Evolutionary conservation across 2,329 filamentous ascomycete species (phyloP).

Genomic region (Ophiostoma sp.): DNA sequence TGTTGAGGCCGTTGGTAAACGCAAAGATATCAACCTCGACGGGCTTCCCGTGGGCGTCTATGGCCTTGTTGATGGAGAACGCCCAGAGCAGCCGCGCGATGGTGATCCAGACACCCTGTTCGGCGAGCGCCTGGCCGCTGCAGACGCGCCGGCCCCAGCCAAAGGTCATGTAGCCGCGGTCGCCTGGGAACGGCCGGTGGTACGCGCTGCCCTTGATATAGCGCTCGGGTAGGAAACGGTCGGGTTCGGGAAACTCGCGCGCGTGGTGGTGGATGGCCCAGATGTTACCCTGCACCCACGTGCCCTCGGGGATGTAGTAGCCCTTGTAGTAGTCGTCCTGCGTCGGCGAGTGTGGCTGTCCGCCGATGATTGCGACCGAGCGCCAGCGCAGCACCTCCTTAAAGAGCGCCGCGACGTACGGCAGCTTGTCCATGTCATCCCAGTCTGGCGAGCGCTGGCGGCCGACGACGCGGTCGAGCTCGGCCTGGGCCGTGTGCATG

Average conservation of each 20-base stretch:
- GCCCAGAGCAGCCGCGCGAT: slow-evolving; percentile 54
- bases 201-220: slow-evolving; percentile 37
- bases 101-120: slow-evolving; percentile 56
- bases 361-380: slow-evolving; percentile 47
- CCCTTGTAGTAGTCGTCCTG: slow-evolving; percentile 45
- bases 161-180: slow-evolving; percentile 50
- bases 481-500: slow-evolving; percentile 44
- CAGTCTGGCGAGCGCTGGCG: slow-evolving; percentile 41
- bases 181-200: slow-evolving; percentile 43
- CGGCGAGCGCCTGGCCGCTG: slow-evolving; percentile 50
- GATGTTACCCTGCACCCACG: slow-evolving; percentile 47
- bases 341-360: slow-evolving; percentile 46
- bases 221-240: slow-evolving; percentile 41
- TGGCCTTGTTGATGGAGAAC: slow-evolving; percentile 46
- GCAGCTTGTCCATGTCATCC: slow-evolving; percentile 44
- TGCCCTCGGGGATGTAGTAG: slow-evolving; percentile 45
- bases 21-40: slow-evolving; percentile 49
- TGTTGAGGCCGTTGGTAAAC: slow-evolving; percentile 50
- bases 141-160: slow-evolving; percentile 53
- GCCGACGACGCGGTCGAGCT: slow-evolving; percentile 49
- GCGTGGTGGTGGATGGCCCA: slow-evolving; percentile 47
- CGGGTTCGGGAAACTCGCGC: slow-evolving; percentile 43
- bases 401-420: slow-evolving; percentile 49
- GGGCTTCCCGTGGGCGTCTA: slow-evolving; percentile 27
- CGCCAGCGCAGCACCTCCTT: slow-evolving; percentile 55